These are phyloP conservation scores for Backusella luteola DNA, from an alignment of 192 early-diverging fungal genomes.

Conservation along the genomic window DNA sequence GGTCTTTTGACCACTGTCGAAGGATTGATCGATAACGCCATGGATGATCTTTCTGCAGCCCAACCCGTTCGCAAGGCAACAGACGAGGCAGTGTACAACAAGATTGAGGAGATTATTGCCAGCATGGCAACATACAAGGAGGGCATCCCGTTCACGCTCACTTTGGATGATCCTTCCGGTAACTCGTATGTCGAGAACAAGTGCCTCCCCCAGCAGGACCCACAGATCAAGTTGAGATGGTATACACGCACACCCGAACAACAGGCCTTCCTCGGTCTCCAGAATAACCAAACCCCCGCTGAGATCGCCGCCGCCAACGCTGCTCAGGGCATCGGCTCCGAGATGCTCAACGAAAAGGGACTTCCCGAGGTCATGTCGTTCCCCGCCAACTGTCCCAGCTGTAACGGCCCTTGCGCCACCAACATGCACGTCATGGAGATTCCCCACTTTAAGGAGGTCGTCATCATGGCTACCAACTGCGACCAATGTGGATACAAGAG, in stretches of 20 bases:
- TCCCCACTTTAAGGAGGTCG: conserved; percentile 94
- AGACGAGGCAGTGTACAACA: conserved; percentile 63
- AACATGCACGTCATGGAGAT: conserved; percentile 91
- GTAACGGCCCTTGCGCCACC: conserved; percentile 71
- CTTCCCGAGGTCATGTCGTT: conserved; percentile 75
- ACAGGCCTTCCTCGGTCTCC: conserved; percentile 73
- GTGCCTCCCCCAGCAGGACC: conserved; percentile 69
- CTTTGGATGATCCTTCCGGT: conserved; percentile 87
- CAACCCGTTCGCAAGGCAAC: conserved; percentile 77
- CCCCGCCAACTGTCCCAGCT: conserved; percentile 83
- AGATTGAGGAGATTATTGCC: conserved; percentile 70
- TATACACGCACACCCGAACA: conserved; percentile 80
- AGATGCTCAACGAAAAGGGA: conserved; percentile 13
- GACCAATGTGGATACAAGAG: conserved; percentile 91
- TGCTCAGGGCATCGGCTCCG: conserved; percentile 25
- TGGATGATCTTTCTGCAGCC: conserved; percentile 78
- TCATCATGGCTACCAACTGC: conserved; percentile 93
- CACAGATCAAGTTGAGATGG: conserved; percentile 62
- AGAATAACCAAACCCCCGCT: conserved; percentile 51
- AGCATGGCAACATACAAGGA: conserved; percentile 61
- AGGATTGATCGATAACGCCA: conserved; percentile 70
- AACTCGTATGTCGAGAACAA: conserved; percentile 92
- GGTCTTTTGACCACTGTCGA: conserved; percentile 92
- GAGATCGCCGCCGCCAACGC: conserved; percentile 20
- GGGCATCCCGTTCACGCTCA: conserved; percentile 66